A percentile compares a stretch with the other conserved stretches of the same genome.
These are phyloP conservation scores for Trichoderma breve DNA, from an alignment of 2,329 filamentous ascomycete genomes.

Conservation along the genomic window DNA sequence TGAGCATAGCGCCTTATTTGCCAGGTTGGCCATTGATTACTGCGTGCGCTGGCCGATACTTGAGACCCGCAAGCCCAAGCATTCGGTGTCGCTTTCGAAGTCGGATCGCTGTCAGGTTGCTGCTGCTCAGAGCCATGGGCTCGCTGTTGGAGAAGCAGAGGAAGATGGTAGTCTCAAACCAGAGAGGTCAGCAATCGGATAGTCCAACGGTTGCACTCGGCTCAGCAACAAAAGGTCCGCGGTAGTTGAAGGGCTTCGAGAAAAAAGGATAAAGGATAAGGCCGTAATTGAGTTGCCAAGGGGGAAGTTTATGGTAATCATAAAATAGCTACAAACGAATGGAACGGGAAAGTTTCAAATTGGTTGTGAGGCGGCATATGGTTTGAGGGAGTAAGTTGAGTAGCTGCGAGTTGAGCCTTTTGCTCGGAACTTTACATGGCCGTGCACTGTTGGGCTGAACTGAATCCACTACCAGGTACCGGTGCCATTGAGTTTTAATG, in stretches of 20 bases:
- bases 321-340: neutral
- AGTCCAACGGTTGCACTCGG: neutral
- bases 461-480: neutral
- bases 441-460: neutral
- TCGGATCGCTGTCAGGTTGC: constrained; percentile 11
- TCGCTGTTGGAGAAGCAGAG: constrained; percentile 16
- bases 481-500: neutral
- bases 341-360: neutral
- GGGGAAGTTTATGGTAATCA: neutral
- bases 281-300: neutral
- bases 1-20: constrained; percentile 24
- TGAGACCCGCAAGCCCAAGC: constrained; percentile 13
- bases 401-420: neutral
- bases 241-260: neutral
- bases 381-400: neutral
- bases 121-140: constrained; percentile 22
- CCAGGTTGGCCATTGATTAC: constrained; percentile 27
- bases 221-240: neutral
- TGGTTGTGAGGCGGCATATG: neutral
- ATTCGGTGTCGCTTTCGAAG: constrained; percentile 20
- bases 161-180: neutral
- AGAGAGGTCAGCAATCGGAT: neutral
- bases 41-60: constrained; percentile 13
- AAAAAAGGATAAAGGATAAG: no score
- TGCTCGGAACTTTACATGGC: neutral